A percentile compares a stretch with the other conserved stretches of the same genome.
Conservation (phyloP, 768 basidiomycete genomes). For the Coprinopsis sp. region DNA sequence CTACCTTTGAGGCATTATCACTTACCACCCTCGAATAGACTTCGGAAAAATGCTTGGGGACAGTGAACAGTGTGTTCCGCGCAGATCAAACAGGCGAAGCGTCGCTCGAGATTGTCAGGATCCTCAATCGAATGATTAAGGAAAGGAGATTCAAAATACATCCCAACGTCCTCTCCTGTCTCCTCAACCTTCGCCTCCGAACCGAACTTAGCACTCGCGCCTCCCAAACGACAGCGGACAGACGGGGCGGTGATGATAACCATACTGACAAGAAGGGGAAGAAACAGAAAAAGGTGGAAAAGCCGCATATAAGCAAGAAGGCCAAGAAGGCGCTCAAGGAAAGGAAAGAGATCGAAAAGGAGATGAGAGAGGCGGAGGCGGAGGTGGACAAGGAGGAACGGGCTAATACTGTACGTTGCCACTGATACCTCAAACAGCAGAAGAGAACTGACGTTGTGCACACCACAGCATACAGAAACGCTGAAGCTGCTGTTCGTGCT, state of each 20-base stretch:
- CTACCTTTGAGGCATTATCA: conserved; percentile 11
- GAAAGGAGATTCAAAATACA: conserved; percentile 88
- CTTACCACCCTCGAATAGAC: conserved; percentile 41
- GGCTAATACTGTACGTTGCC: conserved; percentile 57
- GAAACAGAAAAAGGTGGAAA: conserved; percentile 56
- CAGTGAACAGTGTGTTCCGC: conserved; percentile 78
- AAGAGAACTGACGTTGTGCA: not conserved
- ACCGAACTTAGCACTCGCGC: conserved; percentile 80
- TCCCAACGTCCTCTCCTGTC: conserved; percentile 80
- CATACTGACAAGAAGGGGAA: conserved; percentile 41
- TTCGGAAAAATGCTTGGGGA: conserved; percentile 79
- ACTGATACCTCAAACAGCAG: not conserved
- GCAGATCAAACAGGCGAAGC: conserved; percentile 74
- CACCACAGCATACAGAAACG: conserved; percentile 88
- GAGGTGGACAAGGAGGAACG: conserved; percentile 92
- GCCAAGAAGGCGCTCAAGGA: conserved; percentile 82
- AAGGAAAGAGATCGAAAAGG: conserved; percentile 83
- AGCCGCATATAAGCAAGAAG: conserved; percentile 89
- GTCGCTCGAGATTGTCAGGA: conserved; percentile 84
- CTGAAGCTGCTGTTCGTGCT: conserved; percentile 94
- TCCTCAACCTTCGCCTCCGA: conserved; percentile 81
- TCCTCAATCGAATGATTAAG: conserved; percentile 94
- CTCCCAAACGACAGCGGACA: conserved; percentile 65
- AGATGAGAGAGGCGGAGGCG: conserved; percentile 91
- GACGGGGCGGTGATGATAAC: conserved; percentile 33